phyloP scores from a whole-genome alignment of 208 protist genomes.

The Leishmania gerbilli region DNA sequence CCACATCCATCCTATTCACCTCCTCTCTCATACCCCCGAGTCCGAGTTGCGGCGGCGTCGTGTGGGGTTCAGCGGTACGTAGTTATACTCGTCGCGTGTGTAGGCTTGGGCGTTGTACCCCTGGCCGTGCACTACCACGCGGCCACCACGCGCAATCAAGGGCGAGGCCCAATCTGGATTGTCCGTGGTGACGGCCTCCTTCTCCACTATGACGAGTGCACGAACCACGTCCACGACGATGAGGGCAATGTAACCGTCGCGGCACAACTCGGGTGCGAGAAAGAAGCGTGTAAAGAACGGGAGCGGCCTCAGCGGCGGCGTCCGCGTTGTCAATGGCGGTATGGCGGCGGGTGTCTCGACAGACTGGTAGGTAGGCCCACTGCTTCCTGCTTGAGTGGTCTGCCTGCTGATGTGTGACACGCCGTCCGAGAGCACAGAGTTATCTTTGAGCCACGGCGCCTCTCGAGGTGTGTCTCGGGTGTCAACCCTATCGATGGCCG shows the following conservation, averaged over 20 bases:
- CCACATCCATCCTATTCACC: not conserved
- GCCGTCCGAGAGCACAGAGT: not conserved
- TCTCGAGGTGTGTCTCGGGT: not conserved
- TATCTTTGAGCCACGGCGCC: not conserved
- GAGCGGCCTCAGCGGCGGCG: conserved; percentile 23
- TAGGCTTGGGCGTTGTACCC: conserved; percentile 53
- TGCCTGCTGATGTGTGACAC: not conserved
- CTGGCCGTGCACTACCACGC: conserved; percentile 39
- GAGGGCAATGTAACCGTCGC: conserved; percentile 52
- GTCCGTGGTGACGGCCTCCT: conserved; percentile 46
- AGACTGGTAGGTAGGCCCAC: not conserved
- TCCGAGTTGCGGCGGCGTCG: conserved; percentile 13
- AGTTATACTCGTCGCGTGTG: conserved; percentile 37
- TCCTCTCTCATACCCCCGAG: not conserved
- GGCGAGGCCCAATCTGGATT: conserved; percentile 43
- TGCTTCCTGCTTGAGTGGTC: not conserved
- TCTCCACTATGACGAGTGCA: conserved; percentile 64
- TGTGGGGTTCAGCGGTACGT: conserved; percentile 17
- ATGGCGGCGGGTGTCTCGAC: not conserved
- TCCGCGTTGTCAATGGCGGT: not conserved
- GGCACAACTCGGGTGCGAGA: conserved; percentile 69
- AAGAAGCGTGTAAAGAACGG: conserved; percentile 67
- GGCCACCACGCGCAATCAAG: conserved; percentile 30
- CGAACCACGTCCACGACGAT: conserved; percentile 72
- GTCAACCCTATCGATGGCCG: not conserved